phyloP scores from a whole-genome alignment of 768 basidiomycete species.

The Pisolithus tinctorius region DNA sequence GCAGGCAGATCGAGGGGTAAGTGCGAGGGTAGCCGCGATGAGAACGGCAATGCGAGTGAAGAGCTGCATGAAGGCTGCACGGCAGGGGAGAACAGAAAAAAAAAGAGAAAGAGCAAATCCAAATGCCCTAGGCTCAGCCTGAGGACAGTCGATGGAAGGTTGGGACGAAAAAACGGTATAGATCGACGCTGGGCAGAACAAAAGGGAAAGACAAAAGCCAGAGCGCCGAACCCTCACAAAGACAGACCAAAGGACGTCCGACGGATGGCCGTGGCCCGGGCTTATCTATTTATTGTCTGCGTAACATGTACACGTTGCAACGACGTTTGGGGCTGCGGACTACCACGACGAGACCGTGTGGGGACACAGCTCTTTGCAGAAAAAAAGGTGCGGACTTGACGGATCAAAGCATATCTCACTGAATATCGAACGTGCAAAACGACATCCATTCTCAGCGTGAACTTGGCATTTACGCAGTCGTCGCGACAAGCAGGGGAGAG shows the following conservation, averaged over 20 bases:
- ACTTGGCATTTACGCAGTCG: neutral
- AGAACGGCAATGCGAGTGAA: conserved; percentile 25
- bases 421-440: neutral
- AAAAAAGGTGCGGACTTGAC: no score
- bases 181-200: conserved; percentile 7
- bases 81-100: conserved; percentile 1
- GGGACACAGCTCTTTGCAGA: neutral
- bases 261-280: neutral
- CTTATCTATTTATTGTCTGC: neutral
- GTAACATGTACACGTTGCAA: neutral
- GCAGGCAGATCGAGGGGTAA: conserved; percentile 18
- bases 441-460: neutral
- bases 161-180: neutral
- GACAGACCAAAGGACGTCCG: conserved; percentile 2
- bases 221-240: conserved; percentile 1
- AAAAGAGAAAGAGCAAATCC: neutral
- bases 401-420: neutral
- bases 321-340: neutral
- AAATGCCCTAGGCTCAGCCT: neutral
- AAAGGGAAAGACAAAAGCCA: conserved; percentile 7
- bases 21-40: conserved; percentile 23
- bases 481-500: neutral
- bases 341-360: neutral
- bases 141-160: neutral
- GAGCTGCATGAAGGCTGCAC: conserved; percentile 18